These are phyloP conservation scores for Gastrodia elata DNA, from an alignment of 106 monocot species.

Conservation along the genomic window DNA sequence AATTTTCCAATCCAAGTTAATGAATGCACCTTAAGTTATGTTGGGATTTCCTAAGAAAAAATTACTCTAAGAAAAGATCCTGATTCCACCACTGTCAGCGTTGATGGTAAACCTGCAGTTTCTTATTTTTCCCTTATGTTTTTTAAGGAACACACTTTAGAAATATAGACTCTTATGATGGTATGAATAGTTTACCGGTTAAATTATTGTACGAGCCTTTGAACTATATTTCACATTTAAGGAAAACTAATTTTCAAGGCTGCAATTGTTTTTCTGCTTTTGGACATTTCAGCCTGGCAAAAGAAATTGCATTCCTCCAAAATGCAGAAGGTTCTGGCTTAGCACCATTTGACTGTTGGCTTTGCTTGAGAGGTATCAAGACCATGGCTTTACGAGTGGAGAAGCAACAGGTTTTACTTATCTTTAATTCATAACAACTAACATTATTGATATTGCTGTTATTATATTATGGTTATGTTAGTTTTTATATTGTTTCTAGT, in stretches of 20 bases:
- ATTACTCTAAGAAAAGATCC: no score
- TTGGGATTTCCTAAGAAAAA: no score
- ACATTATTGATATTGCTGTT: not conserved
- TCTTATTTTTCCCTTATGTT: not conserved
- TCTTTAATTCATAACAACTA: not conserved
- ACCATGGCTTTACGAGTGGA: conserved; percentile 94
- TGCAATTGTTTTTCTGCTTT: not conserved
- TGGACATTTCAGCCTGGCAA: conserved; percentile 51
- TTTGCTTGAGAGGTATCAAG: conserved; percentile 89
- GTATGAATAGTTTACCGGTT: not conserved
- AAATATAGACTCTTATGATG: not conserved
- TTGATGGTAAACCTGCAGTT: not conserved
- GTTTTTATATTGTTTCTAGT: not conserved
- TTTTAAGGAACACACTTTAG: not conserved
- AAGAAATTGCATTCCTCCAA: conserved; percentile 84
- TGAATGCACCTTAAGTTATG: no score
- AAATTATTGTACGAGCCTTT: not conserved
- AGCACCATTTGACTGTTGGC: conserved; percentile 98
- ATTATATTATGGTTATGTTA: not conserved
- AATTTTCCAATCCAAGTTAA: no score
- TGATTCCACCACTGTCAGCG: no score
- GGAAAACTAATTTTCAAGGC: not conserved
- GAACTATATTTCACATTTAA: not conserved
- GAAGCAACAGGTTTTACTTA: conserved; percentile 71
- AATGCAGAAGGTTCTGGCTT: conserved; percentile 95